phyloP scores from a whole-genome alignment of 768 basidiomycete genomes.

The Xerocomellus dryophilus region DNA sequence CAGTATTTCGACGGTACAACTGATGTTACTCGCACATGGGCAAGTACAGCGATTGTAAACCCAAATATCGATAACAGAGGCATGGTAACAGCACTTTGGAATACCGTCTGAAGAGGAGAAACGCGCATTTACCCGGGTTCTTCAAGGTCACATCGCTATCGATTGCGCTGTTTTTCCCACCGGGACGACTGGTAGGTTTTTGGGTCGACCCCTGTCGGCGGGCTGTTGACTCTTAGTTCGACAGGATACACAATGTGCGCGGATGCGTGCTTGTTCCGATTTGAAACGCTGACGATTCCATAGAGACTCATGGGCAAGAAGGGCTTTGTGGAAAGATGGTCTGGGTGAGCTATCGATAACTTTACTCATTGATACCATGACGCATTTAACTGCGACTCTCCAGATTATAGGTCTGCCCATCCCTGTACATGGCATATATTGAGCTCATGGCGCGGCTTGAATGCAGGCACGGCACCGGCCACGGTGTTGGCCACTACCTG shows the following conservation, averaged over 20 bases:
- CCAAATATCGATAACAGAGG: background rate
- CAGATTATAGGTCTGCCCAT: constrained; percentile 55
- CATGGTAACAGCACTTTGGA: constrained; percentile 73
- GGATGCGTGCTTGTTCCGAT: background rate
- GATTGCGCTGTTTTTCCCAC: constrained; percentile 81
- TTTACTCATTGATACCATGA: background rate
- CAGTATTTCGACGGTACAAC: constrained; percentile 95
- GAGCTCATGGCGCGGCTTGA: constrained; percentile 3
- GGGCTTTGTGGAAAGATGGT: constrained; percentile 82
- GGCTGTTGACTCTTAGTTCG: background rate
- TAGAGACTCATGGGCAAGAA: constrained; percentile 80
- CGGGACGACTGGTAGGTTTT: constrained; percentile 63
- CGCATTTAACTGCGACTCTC: background rate
- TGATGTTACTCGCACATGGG: constrained; percentile 89
- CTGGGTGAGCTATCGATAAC: constrained; percentile 50
- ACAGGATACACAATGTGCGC: constrained; percentile 57
- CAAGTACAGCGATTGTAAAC: constrained; percentile 30
- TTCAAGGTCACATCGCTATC: constrained; percentile 89
- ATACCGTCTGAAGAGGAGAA: constrained; percentile 79
- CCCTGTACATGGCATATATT: background rate
- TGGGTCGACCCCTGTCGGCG: background rate
- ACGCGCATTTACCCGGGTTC: constrained; percentile 85
- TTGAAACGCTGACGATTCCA: background rate
- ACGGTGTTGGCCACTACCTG: constrained; percentile 91
- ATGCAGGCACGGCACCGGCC: constrained; percentile 83